Base-by-base conservation (phyloP, 2,329 filamentous ascomycete genomes). In the Beauveria medogensis region DNA sequence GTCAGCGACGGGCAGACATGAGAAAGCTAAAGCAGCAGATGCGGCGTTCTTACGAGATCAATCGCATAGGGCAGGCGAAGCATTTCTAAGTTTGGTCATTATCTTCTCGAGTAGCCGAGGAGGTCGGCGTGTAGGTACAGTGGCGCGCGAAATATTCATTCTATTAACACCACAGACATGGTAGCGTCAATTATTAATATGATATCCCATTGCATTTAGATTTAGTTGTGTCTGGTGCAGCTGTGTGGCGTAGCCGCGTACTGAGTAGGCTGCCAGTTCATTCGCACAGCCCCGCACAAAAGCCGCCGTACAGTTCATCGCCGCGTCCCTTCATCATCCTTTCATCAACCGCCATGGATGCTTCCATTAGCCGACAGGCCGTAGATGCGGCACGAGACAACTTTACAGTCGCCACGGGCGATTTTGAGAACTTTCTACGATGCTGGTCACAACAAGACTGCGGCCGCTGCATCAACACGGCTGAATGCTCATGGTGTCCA, bases 381-480 rank as follows among this genome's bases (percentile, higher is more conserved):
- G 16, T 61, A 5, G 37, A 59, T 43, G 59, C 50, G 34, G 41
- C 60, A 20, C 60, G 57, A 26, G 52, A 59, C 61, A 75, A 75
- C 58, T 73, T 76, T 48, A 72, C 69, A 4, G 61, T 63, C 50
- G 58, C 63, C 24, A 65, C 70, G 37, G 58, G 60, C 20, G 64
- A 73, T 26, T 69, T 75, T 43, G 72, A 74, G 14, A 77, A 80
- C 63, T 70, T 83, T 28, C 67, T 69, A 24, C 74, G 78, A 55
- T 84, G 81, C 69, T 85, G 81, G 82, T 68, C 70, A 12, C 75
- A 74, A 30, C 77, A 82, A 65, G 74, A 77, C 44, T 84, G 81
- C 65, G 69, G 69, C 12, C 67, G 69, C 10, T 85, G 82, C 68
- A 71, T 84, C 9, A 64, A 64, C 43, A 64, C 73, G 22, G 64